Base-by-base conservation (phyloP, 1,284 basidiomycete genomes). In the Hymenochaete sp. region DNA sequence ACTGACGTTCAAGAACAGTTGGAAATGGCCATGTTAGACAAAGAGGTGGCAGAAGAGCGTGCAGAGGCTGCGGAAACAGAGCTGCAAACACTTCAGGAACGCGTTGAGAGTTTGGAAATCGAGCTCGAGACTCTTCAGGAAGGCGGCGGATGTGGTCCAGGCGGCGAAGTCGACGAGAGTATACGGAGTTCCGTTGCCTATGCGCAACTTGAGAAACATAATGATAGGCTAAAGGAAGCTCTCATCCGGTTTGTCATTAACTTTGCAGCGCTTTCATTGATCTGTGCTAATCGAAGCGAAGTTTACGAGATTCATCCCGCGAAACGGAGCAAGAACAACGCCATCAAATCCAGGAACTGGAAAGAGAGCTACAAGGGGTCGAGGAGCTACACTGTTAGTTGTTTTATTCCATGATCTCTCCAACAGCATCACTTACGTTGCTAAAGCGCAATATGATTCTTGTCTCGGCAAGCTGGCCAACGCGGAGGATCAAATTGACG, bases 11-110 rank as follows among this genome's bases (percentile, higher is more conserved):
- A 85, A 45, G 93, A 97, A 54, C 88, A 93, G 60, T 67, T 98
- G 28, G 96, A 99, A 66, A 92, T 98, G 80, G 74, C 82, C 2
- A 90, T 91, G 70, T 66, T 99, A 52, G 96, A 99, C 62, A 92
- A 93, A 62, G 96, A 99, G 62, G 83, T 98, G 43, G 95, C 95
- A 0, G 96, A 98, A 61, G 95, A 98, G 62, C 80, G 82, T 53
- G 82, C 88, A 0, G 95, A 98, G 60, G 62, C 78, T 0, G 80
- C 83, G 0, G 82, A 91, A 59, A 62, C 70, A 0, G 89, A 93
- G 55, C 56, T 93, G 24, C 86, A 86, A 52, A 80, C 81, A 33
- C 60, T 84, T 44, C 84, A 74, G 52, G 93, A 96, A 62, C 75
- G 72, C 54, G 55, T 89, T 22, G 86, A 86, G n/a, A 77, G 87